phyloP scores from a whole-genome alignment of 1,284 basidiomycete species.

The Agaricales sp. region DNA sequence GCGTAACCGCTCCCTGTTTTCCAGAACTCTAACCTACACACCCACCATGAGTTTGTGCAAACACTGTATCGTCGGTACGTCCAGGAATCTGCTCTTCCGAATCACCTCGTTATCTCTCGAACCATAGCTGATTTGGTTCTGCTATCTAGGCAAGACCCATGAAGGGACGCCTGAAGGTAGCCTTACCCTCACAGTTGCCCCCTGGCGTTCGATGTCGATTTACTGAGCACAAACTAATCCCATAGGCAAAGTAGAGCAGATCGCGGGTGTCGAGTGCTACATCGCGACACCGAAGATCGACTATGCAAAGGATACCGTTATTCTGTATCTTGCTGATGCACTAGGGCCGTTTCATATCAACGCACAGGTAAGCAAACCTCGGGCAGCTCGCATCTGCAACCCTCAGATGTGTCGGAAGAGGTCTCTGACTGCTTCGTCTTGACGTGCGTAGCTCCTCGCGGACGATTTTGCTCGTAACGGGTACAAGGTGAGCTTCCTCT shows the following conservation, averaged over 20 bases:
- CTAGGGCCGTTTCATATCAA: constrained; percentile 36
- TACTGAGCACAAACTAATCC: no score
- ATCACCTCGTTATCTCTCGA: no score
- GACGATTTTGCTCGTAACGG: constrained; percentile 43
- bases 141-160: constrained; percentile 38
- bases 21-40: no score
- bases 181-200: no score
- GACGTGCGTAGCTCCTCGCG: constrained; percentile 23
- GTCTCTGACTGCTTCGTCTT: no score
- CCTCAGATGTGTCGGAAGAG: no score
- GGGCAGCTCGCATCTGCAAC: no score
- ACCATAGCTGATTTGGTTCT: no score
- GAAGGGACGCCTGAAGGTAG: constrained; percentile 44
- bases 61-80: constrained; percentile 35
- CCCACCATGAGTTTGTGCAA: constrained; percentile 41
- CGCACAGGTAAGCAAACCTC: constrained; percentile 26
- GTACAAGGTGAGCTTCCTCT: constrained; percentile 23
- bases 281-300: constrained; percentile 25
- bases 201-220: no score
- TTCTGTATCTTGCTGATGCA: constrained; percentile 34
- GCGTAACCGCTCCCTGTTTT: no score
- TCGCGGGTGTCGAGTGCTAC: constrained; percentile 27
- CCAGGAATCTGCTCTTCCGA: neutral
- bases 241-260: constrained; percentile 18
- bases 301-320: constrained; percentile 31